Evolutionary conservation across 208 protist species (phyloP).

Genomic region (Trypanosoma brucei): DNA sequence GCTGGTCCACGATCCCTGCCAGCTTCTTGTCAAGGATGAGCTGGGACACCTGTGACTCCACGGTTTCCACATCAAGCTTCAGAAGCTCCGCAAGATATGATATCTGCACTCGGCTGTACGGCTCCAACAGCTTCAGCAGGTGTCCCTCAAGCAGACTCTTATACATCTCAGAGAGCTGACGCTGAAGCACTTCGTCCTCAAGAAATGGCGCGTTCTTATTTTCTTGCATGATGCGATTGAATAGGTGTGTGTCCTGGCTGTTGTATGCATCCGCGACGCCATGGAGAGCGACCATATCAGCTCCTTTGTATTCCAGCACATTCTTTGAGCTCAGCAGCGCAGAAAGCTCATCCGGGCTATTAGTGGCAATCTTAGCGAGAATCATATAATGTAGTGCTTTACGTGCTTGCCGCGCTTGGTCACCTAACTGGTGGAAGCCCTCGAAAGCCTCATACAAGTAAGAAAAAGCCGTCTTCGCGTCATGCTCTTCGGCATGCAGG

Average conservation of each 20-base stretch:
- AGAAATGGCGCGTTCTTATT: constrained; percentile 57
- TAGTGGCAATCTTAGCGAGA: constrained; percentile 91
- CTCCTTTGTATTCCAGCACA: constrained; percentile 91
- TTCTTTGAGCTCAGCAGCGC: constrained; percentile 77
- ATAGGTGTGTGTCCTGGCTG: constrained; percentile 92
- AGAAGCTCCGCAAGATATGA: constrained; percentile 91
- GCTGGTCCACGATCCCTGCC: constrained; percentile 89
- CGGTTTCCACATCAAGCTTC: constrained; percentile 63
- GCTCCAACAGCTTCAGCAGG: constrained; percentile 94
- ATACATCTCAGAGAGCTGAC: constrained; percentile 93
- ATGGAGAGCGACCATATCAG: constrained; percentile 91
- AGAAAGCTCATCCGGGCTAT: constrained; percentile 70
- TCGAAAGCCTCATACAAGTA: constrained; percentile 99
- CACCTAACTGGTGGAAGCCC: constrained; percentile 90
- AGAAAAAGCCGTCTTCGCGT: constrained; percentile 97
- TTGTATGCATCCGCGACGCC: constrained; percentile 93
- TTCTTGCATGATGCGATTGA: constrained; percentile 77
- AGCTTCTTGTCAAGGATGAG: constrained; percentile 99
- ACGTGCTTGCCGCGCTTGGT: constrained; percentile 78
- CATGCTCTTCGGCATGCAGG: constrained; percentile 96
- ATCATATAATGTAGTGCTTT: constrained; percentile 97
- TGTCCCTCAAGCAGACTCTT: constrained; percentile 95
- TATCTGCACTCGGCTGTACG: constrained; percentile 96
- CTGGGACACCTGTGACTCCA: constrained; percentile 93
- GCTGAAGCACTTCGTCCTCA: constrained; percentile 86